Evolutionary conservation across 2,329 filamentous ascomycete genomes (phyloP).

Genomic region (Hypocrella siamensis): DNA sequence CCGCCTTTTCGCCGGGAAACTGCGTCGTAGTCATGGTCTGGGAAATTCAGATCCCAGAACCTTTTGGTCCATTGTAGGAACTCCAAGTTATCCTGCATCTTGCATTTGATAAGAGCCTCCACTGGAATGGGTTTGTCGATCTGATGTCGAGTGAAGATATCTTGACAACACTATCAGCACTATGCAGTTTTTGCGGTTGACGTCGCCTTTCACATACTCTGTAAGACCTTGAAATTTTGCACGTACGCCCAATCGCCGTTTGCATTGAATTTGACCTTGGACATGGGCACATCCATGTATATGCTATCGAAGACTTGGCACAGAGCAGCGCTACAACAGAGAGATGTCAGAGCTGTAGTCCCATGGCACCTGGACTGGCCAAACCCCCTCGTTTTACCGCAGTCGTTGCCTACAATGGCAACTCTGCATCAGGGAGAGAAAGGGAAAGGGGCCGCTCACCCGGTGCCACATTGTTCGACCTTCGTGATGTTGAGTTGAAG

Average conservation of each 20-base stretch:
- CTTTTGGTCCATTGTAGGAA: slow-evolving; percentile 95
- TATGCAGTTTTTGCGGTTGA: background rate
- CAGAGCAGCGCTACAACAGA: slow-evolving; percentile 52
- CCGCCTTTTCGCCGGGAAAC: slow-evolving; percentile 69
- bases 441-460: no score
- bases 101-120: slow-evolving; percentile 84
- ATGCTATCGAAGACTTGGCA: slow-evolving; percentile 99
- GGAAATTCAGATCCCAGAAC: slow-evolving; percentile 97
- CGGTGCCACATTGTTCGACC: slow-evolving; percentile 97
- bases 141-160: slow-evolving; percentile 69
- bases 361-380: no score
- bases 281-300: slow-evolving; percentile 90
- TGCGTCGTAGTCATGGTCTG: slow-evolving; percentile 92
- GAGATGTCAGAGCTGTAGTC: background rate
- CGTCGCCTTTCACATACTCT: slow-evolving; percentile 46
- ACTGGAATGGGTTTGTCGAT: slow-evolving; percentile 86
- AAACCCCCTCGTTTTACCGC: no score
- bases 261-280: slow-evolving; percentile 93
- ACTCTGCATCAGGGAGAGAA: no score
- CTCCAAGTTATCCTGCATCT: slow-evolving; percentile 99
- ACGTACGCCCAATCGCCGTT: slow-evolving; percentile 95
- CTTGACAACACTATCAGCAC: slow-evolving; percentile 25
- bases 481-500: slow-evolving; percentile 97
- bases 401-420: no score
- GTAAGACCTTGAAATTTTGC: slow-evolving; percentile 95